A percentile compares a stretch with the other conserved stretches of the same genome.
These are phyloP conservation scores for Exophiala dermatitidis DNA, from an alignment of 2,329 filamentous ascomycete species.

Conservation along the genomic window DNA sequence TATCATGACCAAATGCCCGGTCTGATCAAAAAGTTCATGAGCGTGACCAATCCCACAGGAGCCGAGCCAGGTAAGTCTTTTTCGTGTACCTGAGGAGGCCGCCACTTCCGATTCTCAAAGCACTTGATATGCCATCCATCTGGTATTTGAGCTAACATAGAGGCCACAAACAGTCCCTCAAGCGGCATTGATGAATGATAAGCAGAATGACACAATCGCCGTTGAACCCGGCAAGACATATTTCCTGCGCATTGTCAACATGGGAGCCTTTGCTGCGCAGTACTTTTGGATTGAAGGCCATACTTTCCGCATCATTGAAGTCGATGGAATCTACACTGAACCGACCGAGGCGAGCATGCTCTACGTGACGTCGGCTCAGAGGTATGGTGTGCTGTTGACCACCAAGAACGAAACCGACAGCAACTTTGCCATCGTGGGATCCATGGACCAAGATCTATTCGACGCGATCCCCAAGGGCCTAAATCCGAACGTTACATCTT, in stretches of 20 bases:
- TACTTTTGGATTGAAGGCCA: constrained; percentile 45
- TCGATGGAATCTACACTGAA: constrained; percentile 65
- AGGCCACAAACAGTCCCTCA: constrained; percentile 47
- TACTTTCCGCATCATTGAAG: constrained; percentile 62
- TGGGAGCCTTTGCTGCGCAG: constrained; percentile 59
- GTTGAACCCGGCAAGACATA: constrained; percentile 65
- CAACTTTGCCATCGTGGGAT: constrained; percentile 62
- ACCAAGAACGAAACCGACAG: constrained; percentile 53
- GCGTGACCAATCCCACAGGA: constrained; percentile 44
- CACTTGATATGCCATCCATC: neutral
- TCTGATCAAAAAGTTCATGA: constrained; percentile 44
- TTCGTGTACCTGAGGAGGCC: neutral
- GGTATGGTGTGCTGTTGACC: constrained; percentile 50
- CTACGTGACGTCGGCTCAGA: constrained; percentile 62
- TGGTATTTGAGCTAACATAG: neutral
- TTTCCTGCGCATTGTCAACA: constrained; percentile 63
- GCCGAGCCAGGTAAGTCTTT: constrained; percentile 43
- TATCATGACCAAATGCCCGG: constrained; percentile 55
- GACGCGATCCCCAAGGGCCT: constrained; percentile 60
- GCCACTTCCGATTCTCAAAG: too few relatives aligned
- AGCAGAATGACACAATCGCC: constrained; percentile 50
- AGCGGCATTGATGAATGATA: constrained; percentile 64
- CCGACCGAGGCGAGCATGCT: constrained; percentile 54
- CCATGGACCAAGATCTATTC: constrained; percentile 66
- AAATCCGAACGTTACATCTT: constrained; percentile 53